Conservation (phyloP, 108 stramenopile genomes). For the Parmales sp. region DNA sequence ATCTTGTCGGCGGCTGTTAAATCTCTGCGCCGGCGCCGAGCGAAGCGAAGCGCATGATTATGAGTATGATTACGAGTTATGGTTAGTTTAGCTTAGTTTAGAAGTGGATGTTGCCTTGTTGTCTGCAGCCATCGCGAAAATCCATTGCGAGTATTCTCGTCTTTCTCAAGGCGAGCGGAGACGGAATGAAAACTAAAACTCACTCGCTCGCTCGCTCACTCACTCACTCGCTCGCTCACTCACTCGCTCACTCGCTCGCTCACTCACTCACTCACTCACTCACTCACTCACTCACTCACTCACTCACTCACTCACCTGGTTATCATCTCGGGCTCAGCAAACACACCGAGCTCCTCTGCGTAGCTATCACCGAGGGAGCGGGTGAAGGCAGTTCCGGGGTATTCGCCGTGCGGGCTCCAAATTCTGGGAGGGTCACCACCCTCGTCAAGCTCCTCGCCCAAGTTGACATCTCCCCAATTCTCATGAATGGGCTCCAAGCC, state of each 20-base stretch:
- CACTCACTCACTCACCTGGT: constrained; percentile 40
- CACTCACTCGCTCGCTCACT: too few relatives aligned
- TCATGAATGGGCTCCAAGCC: constrained; percentile 54
- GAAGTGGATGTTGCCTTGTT: too few relatives aligned
- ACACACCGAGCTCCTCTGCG: constrained; percentile 78
- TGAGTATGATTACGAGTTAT: too few relatives aligned
- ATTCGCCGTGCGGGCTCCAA: constrained; percentile 70
- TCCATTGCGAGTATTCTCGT: too few relatives aligned
- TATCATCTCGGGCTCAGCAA: constrained; percentile 77
- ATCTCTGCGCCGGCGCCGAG: too few relatives aligned
- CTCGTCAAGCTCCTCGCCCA: constrained; percentile 69
- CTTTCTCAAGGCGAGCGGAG: too few relatives aligned
- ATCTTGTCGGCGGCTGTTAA: constrained; percentile 70
- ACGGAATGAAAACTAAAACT: background rate
- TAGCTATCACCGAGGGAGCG: constrained; percentile 78
- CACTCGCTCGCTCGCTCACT: background rate
- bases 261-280: too few relatives aligned
- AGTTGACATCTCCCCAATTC: constrained; percentile 44
- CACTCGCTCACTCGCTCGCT: background rate
- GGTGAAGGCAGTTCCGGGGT: constrained; percentile 88
- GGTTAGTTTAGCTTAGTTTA: too few relatives aligned
- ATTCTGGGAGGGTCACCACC: constrained; percentile 86
- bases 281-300: too few relatives aligned
- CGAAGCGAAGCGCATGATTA: too few relatives aligned
- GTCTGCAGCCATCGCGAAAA: too few relatives aligned